These are phyloP conservation scores for Apocynum venetum DNA, from an alignment of 257 asterid species.

Conservation along the genomic window DNA sequence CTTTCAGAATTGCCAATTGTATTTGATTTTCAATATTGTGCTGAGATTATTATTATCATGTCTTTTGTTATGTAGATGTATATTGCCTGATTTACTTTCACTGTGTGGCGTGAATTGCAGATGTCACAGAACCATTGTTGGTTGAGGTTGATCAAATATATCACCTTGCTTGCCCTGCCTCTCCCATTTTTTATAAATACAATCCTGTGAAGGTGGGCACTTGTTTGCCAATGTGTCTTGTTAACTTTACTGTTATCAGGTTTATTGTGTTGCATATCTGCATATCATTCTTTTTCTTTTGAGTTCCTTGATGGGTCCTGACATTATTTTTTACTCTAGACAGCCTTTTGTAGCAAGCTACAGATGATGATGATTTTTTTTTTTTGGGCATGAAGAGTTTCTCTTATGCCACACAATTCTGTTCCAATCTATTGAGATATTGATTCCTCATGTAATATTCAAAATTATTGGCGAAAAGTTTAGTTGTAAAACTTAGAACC, in stretches of 20 bases:
- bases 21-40: not conserved
- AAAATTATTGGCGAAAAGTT: not conserved
- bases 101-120: constrained; percentile 29
- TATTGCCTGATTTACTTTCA: not conserved
- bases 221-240: not conserved
- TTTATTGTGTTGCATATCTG: not conserved
- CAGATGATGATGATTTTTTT: not conserved
- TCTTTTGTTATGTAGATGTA: not conserved
- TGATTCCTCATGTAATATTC: not conserved
- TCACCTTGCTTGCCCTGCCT: constrained; percentile 99
- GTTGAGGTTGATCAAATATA: constrained; percentile 86
- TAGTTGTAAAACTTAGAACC: not conserved
- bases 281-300: not conserved
- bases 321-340: not conserved
- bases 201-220: constrained; percentile 82
- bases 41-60: not conserved
- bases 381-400: not conserved
- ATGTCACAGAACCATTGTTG: constrained; percentile 82
- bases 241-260: not conserved
- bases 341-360: not conserved
- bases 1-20: not conserved
- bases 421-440: not conserved
- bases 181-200: constrained; percentile 89
- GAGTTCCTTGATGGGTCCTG: not conserved
- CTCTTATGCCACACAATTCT: not conserved